Evolutionary conservation across 306 rosid genomes (phyloP), one percentile per base, ranked within the genome.

Genomic region (Ammopiptanthus mongolicus): DNA sequence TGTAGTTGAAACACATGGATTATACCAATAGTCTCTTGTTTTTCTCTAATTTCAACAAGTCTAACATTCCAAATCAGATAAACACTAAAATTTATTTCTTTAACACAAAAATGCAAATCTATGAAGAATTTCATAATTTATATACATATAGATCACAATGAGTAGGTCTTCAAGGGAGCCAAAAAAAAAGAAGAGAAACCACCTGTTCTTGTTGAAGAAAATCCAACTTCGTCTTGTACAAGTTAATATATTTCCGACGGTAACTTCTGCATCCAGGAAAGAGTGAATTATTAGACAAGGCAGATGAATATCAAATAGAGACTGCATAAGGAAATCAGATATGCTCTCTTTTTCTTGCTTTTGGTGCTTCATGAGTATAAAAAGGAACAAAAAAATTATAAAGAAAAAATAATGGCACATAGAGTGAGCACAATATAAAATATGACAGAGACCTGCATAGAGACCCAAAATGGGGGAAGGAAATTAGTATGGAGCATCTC

Each of bases 161-260:
- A 28, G 58, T 53, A 2, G 17, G 56, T 42, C 29, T 36, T 47
- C 17, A 22, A 57, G 29, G 15, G 17, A 6, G 15, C 34, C 34
- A 46, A 65, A 10, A 37, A 55, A 46, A 11, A 18, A 11, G 39
- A 65, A 71, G 22, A 33, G 51, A 57, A 57, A 75, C 80, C 79
- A 95, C 97, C 96, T 90, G 97, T 42, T 91, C 95, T 62, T 83
- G 91, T 77, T 71, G 95, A 52, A 94, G 96, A 87, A 83, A 88
- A 80, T 87, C 86, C 88, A 94, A 69, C 87, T 94, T 94, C 69
- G 59, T 81, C 84, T 89, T 94, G 90, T 94, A 94, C 59, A 87
- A 76, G 50, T 87, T 82, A 65, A 88, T 88, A 78, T 94, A 94
- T 65, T 80, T 88, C 81, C 90, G 91, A 34, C 98, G 93, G 79